Conservation (phyloP, 1,139 yeast species). For the Suhomyces anneliseae region DNA sequence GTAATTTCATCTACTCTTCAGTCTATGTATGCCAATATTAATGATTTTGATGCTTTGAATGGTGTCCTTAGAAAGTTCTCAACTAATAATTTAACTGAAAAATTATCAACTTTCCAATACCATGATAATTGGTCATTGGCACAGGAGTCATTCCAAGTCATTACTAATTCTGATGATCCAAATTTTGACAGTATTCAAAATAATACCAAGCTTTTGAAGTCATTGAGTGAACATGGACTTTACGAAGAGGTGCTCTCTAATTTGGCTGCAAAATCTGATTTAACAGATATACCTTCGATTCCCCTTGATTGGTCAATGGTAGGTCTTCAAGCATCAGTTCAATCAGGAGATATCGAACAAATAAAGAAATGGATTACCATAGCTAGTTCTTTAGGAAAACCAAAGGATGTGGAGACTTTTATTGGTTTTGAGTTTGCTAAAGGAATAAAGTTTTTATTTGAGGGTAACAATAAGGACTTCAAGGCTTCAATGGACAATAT, state of each 20-base stretch:
- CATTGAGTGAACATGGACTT: conserved; percentile 43
- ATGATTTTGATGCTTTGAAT: conserved; percentile 87
- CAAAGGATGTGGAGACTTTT: conserved; percentile 54
- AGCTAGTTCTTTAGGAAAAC: conserved; percentile 35
- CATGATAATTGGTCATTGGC: conserved; percentile 88
- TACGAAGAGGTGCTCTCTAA: conserved; percentile 43
- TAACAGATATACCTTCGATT: conserved; percentile 23
- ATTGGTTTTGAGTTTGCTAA: conserved; percentile 67
- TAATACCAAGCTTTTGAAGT: conserved; percentile 38
- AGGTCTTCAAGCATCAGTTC: conserved; percentile 75
- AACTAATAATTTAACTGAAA: conserved; percentile 65
- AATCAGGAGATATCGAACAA: conserved; percentile 54
- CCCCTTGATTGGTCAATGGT: conserved; percentile 60
- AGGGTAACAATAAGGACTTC: conserved; percentile 29
- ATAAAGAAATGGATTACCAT: conserved; percentile 57
- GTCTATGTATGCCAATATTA: conserved; percentile 79
- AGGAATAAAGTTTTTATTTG: conserved; percentile 48
- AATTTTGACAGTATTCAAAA: conserved; percentile 29
- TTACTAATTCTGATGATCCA: conserved; percentile 39
- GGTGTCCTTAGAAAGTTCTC: conserved; percentile 81
- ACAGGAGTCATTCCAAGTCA: conserved; percentile 76
- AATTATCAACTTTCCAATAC: conserved; percentile 76
- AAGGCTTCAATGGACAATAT: conserved; percentile 49
- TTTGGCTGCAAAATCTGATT: conserved; percentile 29
- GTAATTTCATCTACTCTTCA: conserved; percentile 59